A percentile compares a stretch with the other conserved stretches of the same genome.
These are phyloP conservation scores for Fusarium subglutinans DNA, from an alignment of 2,329 filamentous ascomycete genomes.

Conservation along the genomic window DNA sequence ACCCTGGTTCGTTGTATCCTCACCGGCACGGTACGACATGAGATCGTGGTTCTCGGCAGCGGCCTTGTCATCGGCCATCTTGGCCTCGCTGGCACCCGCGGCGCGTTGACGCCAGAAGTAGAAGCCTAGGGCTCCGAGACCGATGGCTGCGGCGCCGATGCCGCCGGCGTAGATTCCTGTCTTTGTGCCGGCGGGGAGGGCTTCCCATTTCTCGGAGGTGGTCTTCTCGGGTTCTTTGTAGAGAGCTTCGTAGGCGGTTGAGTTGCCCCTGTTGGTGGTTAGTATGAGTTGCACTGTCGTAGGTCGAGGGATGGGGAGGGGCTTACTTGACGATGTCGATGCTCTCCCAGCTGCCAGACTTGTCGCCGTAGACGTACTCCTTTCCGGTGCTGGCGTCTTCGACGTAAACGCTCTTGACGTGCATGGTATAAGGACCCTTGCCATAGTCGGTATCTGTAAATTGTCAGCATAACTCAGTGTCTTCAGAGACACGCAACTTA, in stretches of 20 bases:
- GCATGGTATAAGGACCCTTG: conserved; percentile 77
- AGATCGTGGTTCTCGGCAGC: conserved; percentile 62
- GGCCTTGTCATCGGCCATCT: conserved; percentile 54
- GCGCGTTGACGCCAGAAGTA: conserved; percentile 67
- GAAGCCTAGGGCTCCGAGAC: conserved; percentile 55
- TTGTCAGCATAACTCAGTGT: not conserved
- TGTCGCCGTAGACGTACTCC: conserved; percentile 72
- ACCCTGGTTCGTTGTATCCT: conserved; percentile 39
- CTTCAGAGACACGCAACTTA: not conserved
- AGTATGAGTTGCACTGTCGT: not conserved
- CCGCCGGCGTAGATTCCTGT: conserved; percentile 61
- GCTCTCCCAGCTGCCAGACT: conserved; percentile 69
- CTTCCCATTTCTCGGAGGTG: conserved; percentile 63
- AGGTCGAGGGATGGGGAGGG: not conserved
- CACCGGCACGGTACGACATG: conserved; percentile 55
- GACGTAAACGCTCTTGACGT: conserved; percentile 67
- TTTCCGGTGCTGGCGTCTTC: conserved; percentile 70
- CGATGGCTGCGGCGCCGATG: conserved; percentile 54
- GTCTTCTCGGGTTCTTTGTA: conserved; percentile 52
- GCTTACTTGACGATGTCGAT: conserved; percentile 67
- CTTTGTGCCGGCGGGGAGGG: conserved; percentile 60
- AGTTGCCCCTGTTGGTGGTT: conserved; percentile 60
- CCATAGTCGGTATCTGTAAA: conserved; percentile 66
- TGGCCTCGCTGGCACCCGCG: conserved; percentile 61
- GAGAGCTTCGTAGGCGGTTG: conserved; percentile 60